These are phyloP conservation scores for Penium margaritaceum DNA, from an alignment of 139 green algal species.

Conservation along the genomic window DNA sequence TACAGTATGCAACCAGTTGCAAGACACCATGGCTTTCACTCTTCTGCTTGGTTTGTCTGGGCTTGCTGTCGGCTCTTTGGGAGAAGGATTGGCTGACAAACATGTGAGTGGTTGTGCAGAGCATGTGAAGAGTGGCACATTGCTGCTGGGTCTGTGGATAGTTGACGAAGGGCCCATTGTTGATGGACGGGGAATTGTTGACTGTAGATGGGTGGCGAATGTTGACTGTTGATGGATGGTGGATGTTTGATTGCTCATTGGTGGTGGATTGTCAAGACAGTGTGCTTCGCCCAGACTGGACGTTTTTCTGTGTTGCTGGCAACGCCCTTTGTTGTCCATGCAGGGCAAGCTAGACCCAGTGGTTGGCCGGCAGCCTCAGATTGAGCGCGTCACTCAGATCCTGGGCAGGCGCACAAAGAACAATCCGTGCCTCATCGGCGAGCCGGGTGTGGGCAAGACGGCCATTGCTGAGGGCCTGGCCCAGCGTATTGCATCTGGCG, in stretches of 20 bases:
- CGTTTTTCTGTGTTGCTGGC: background rate
- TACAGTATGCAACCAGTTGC: too few relatives aligned
- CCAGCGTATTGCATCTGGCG: slow-evolving; percentile 79
- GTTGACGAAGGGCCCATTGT: too few relatives aligned
- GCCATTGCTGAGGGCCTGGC: slow-evolving; percentile 95
- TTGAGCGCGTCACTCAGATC: slow-evolving; percentile 97
- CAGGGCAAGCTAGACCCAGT: slow-evolving; percentile 95
- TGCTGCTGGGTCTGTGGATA: too few relatives aligned
- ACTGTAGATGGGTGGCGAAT: background rate
- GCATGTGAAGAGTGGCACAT: too few relatives aligned
- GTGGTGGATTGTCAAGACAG: background rate
- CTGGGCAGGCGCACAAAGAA: slow-evolving; percentile 94
- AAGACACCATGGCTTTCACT: too few relatives aligned
- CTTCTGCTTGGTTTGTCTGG: too few relatives aligned
- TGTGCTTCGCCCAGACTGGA: background rate
- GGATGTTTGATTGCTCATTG: background rate
- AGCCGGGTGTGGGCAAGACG: slow-evolving; percentile 97
- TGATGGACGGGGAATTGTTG: too few relatives aligned
- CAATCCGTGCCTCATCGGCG: slow-evolving; percentile 96
- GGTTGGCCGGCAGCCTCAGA: slow-evolving; percentile 90
- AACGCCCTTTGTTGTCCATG: background rate
- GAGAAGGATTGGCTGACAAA: too few relatives aligned
- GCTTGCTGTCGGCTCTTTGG: too few relatives aligned
- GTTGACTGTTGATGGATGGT: background rate
- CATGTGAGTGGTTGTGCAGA: too few relatives aligned